Evolutionary conservation across 1,139 yeast species (phyloP).

Genomic region (Diutina catenulata): DNA sequence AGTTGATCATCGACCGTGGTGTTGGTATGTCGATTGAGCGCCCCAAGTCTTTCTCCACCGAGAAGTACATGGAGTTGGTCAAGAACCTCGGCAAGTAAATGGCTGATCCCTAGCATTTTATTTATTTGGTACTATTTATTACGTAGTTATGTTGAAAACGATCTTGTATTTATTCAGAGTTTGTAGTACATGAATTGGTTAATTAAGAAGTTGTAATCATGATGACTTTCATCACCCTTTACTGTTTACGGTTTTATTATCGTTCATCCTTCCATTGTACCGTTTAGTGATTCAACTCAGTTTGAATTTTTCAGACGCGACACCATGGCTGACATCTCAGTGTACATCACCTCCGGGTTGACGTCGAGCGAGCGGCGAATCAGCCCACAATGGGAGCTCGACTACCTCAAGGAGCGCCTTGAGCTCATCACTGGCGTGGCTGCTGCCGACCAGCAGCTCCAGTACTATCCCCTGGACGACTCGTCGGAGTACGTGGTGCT

Average conservation of each 20-base stretch:
- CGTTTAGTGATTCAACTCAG: too few relatives aligned
- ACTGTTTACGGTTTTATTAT: too few relatives aligned
- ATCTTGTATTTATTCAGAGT: constrained; percentile 5
- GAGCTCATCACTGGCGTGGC: constrained; percentile 75
- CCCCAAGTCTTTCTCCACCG: constrained; percentile 89
- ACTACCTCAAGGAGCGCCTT: constrained; percentile 42
- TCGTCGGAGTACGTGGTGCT: constrained; percentile 19
- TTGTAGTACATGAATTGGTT: too few relatives aligned
- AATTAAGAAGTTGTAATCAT: too few relatives aligned
- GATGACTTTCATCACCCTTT: too few relatives aligned
- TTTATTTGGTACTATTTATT: constrained; percentile 5
- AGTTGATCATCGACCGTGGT: constrained; percentile 92
- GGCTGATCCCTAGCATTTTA: constrained; percentile 4
- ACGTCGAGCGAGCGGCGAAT: constrained; percentile 65
- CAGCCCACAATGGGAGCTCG: constrained; percentile 51
- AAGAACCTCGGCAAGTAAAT: constrained; percentile 30
- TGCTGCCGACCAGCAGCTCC: constrained; percentile 44
- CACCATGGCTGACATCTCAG: constrained; percentile 26
- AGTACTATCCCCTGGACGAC: constrained; percentile 32
- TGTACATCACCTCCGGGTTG: constrained; percentile 51
- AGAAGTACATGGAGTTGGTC: constrained; percentile 53
- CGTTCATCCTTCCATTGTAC: too few relatives aligned
- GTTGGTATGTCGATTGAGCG: constrained; percentile 94
- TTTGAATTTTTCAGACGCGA: too few relatives aligned
- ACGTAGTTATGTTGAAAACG: constrained; percentile 5